phyloP scores from a whole-genome alignment of 2,329 filamentous ascomycete species.

The Exophiala spinifera region DNA sequence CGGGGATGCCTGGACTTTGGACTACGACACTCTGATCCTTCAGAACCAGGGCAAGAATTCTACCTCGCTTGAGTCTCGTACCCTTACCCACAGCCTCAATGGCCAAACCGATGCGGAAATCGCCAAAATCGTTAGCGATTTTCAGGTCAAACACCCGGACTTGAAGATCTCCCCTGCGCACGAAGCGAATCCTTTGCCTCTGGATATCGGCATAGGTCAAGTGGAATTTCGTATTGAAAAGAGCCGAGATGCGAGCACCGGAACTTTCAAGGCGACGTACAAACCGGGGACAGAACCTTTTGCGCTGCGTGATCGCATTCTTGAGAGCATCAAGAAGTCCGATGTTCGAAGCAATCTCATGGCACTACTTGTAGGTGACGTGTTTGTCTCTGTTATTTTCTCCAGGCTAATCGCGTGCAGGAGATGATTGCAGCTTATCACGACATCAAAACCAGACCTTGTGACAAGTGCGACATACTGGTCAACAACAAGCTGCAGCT shows the following conservation, averaged over 20 bases:
- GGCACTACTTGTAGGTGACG: slow-evolving; percentile 40
- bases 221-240: slow-evolving; percentile 36
- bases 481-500: slow-evolving; percentile 40
- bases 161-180: slow-evolving; percentile 14
- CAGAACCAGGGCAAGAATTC: slow-evolving; percentile 34
- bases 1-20: slow-evolving; percentile 41
- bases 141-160: slow-evolving; percentile 18
- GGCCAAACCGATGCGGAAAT: slow-evolving; percentile 10
- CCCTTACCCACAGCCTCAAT: neutral
- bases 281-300: slow-evolving; percentile 30
- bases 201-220: slow-evolving; percentile 30
- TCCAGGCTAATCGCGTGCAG: slow-evolving; percentile 29
- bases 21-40: slow-evolving; percentile 38
- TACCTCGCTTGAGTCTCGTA: slow-evolving; percentile 6
- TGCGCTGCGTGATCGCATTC: slow-evolving; percentile 37
- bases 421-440: slow-evolving; percentile 44
- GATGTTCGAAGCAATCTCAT: slow-evolving; percentile 37
- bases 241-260: slow-evolving; percentile 9
- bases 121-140: slow-evolving; percentile 14
- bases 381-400: slow-evolving; percentile 12
- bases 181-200: slow-evolving; percentile 14
- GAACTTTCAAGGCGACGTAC: slow-evolving; percentile 37
- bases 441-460: slow-evolving; percentile 40
- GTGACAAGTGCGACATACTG: slow-evolving; percentile 39
- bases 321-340: slow-evolving; percentile 32